Evolutionary conservation across 352 stramenopile genomes (phyloP).

Genomic region (Phytopythium ostracodes): DNA sequence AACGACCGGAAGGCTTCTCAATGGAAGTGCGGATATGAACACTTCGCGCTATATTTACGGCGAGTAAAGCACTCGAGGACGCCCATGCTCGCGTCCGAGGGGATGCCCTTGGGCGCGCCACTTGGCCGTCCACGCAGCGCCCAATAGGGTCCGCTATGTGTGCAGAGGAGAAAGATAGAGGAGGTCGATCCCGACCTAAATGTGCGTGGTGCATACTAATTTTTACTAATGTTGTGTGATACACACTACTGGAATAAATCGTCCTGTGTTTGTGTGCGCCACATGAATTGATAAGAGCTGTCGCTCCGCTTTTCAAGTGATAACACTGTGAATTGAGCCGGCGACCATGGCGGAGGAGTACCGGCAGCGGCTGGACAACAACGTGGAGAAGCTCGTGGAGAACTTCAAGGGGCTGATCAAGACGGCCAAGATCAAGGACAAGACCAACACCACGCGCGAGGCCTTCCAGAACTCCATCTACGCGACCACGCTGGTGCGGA

Average conservation of each 20-base stretch:
- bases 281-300: no score
- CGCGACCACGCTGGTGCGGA: conserved; percentile 64
- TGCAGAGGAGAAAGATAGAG: no score
- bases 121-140: no score
- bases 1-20: not conserved
- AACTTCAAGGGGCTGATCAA: conserved; percentile 85
- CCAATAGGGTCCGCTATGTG: no score
- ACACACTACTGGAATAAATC: no score
- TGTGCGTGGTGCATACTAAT: not conserved
- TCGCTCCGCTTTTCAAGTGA: no score
- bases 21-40: not conserved
- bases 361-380: conserved; percentile 81
- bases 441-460: conserved; percentile 75
- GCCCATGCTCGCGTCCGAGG: no score
- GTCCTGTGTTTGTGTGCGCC: no score
- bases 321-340: not conserved
- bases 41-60: not conserved
- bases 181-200: not conserved
- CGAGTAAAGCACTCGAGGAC: not conserved
- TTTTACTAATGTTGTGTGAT: not conserved
- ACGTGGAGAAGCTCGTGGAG: conserved; percentile 86
- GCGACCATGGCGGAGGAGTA: conserved; percentile 77
- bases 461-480: conserved; percentile 82
- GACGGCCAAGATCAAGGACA: conserved; percentile 79
- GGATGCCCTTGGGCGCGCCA: no score